A percentile compares a stretch with the other conserved stretches of the same genome.
Conservation (phyloP, 2,329 filamentous ascomycete species). For the Epichloe hybrida region DNA sequence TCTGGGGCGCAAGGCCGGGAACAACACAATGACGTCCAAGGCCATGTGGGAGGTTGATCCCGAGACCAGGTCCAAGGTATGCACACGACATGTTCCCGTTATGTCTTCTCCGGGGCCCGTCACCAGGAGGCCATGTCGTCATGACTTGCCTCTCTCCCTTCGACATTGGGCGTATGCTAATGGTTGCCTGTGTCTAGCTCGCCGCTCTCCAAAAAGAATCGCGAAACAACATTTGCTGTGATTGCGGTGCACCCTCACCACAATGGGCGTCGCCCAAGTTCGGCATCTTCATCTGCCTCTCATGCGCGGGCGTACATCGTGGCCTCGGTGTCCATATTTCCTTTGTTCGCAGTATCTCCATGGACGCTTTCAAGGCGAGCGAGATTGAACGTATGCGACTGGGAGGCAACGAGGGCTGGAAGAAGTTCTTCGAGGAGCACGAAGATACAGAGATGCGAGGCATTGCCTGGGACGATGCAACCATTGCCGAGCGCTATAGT, state of each 20-base stretch:
- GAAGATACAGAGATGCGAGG: conserved; percentile 52
- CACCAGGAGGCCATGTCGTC: conserved; percentile 2
- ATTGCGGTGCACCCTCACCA: conserved; percentile 88
- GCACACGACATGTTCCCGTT: conserved; percentile 8
- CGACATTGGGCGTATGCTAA: background rate
- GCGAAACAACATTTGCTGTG: conserved; percentile 82
- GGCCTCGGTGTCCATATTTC: conserved; percentile 95
- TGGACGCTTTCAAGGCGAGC: conserved; percentile 92
- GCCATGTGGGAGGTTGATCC: conserved; percentile 98
- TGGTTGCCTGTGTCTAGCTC: conserved; percentile 43
- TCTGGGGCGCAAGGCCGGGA: conserved; percentile 1
- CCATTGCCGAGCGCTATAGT: conserved; percentile 81
- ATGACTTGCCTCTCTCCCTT: background rate
- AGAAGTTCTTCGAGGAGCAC: conserved; percentile 70
- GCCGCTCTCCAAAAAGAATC: conserved; percentile 82
- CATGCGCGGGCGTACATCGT: conserved; percentile 87
- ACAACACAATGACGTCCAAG: conserved; percentile 46
- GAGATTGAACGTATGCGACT: conserved; percentile 91
- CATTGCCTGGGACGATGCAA: conserved; percentile 69
- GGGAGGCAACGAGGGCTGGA: conserved; percentile 82
- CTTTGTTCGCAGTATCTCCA: conserved; percentile 93
- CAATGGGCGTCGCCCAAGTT: conserved; percentile 99
- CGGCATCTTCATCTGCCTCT: conserved; percentile 95
- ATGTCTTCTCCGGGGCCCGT: background rate
- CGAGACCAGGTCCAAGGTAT: conserved; percentile 87